phyloP scores from a whole-genome alignment of 495 filamentous ascomycete genomes.

The Cairneyella variabilis region DNA sequence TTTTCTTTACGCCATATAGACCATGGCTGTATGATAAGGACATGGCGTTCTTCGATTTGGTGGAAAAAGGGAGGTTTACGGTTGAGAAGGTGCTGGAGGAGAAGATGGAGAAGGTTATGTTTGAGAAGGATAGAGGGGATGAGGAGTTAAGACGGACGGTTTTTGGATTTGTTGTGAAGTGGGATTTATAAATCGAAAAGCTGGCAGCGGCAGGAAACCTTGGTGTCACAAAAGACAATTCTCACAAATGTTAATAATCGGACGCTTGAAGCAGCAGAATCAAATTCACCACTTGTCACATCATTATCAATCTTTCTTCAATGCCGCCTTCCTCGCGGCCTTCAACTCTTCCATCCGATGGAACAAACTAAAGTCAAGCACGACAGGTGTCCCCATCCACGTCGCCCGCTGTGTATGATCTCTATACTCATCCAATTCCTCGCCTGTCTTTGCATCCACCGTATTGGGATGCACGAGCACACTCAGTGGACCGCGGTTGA shows the following conservation, averaged over 20 bases:
- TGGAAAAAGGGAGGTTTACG: conserved; percentile 58
- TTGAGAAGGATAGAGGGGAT: conserved; percentile 82
- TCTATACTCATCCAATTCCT: conserved; percentile 37
- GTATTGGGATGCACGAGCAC: conserved; percentile 84
- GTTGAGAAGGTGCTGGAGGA: conserved; percentile 79
- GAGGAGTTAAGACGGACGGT: conserved; percentile 72
- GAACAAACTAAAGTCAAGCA: conserved; percentile 65
- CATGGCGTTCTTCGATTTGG: conserved; percentile 78
- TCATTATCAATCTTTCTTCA: no score
- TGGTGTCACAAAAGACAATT: no score
- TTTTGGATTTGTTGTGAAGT: conserved; percentile 68
- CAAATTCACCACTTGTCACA: no score
- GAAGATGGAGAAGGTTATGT: conserved; percentile 77
- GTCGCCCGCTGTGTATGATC: conserved; percentile 68
- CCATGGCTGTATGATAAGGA: conserved; percentile 86
- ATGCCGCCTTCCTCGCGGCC: background rate
- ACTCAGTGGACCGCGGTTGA: conserved; percentile 78
- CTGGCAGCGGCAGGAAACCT: no score
- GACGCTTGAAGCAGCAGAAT: no score
- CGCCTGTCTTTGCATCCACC: conserved; percentile 32
- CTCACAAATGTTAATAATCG: no score
- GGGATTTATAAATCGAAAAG: conserved; percentile 32
- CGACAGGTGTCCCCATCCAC: conserved; percentile 76
- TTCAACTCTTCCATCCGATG: conserved; percentile 25
- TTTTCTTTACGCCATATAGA: conserved; percentile 91